Percentiles rank a stretch among this genome's conserved stretches.
Evolutionary conservation across 805 yeast genomes (phyloP).

Genomic region (Teunomyces pallodes): DNA sequence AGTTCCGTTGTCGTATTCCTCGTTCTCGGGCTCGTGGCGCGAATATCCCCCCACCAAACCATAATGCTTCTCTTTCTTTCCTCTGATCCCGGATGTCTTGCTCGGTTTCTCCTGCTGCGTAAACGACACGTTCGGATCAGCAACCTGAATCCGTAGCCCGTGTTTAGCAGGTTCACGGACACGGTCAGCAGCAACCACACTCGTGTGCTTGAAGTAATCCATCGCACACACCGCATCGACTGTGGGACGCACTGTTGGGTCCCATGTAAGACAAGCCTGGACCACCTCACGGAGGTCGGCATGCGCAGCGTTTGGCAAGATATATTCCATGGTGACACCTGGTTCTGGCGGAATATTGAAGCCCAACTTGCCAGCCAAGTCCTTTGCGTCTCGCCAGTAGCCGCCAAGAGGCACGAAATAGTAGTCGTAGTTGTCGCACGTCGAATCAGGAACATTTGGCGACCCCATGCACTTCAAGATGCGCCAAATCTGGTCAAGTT

Average conservation of each 20-base stretch:
- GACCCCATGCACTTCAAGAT: constrained; percentile 70
- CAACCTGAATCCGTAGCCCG: not conserved
- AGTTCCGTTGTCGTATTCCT: not conserved
- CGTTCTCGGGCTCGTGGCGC: not conserved
- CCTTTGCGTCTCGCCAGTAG: constrained; percentile 63
- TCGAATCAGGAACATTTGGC: constrained; percentile 45
- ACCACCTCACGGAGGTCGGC: constrained; percentile 43
- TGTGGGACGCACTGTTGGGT: constrained; percentile 63
- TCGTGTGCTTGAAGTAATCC: constrained; percentile 54
- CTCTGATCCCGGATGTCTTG: not conserved
- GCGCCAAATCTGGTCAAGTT: constrained; percentile 73
- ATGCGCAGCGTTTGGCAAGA: constrained; percentile 46
- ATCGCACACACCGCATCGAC: constrained; percentile 47
- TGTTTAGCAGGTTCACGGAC: not conserved
- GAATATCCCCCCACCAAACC: too few relatives aligned
- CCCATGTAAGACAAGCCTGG: constrained; percentile 66
- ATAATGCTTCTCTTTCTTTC: not conserved
- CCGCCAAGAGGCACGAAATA: constrained; percentile 58
- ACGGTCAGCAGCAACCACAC: not conserved
- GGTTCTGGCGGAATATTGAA: constrained; percentile 53
- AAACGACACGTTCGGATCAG: not conserved
- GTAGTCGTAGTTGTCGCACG: constrained; percentile 11
- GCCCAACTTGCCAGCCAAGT: constrained; percentile 52
- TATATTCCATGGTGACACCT: constrained; percentile 47
- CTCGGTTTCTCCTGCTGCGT: not conserved